A percentile compares a stretch with the other conserved stretches of the same genome.
Evolutionary conservation across 768 basidiomycete species (phyloP).

Genomic region (Rhizopogon vinicolor): DNA sequence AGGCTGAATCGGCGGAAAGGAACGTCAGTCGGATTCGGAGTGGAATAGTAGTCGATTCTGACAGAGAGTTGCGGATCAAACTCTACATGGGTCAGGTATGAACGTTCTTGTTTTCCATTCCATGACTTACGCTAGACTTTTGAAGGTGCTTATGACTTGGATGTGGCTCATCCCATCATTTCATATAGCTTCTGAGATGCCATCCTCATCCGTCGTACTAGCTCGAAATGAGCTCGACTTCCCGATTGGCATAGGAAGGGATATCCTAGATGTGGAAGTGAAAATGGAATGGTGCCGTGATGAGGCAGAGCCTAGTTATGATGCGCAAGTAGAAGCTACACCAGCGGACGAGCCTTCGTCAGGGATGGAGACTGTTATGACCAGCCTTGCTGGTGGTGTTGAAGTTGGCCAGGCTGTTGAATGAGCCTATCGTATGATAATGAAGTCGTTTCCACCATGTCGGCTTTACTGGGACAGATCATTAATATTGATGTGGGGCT

Average conservation of each 20-base stretch:
- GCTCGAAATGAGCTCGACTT: constrained; percentile 71
- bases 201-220: constrained; percentile 34
- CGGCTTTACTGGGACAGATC: too few relatives aligned
- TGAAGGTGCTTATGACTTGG: constrained; percentile 77
- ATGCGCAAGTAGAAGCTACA: not conserved
- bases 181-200: constrained; percentile 58
- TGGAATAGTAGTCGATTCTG: constrained; percentile 59
- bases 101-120: not conserved
- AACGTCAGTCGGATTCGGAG: constrained; percentile 14
- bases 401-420: not conserved
- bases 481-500: too few relatives aligned
- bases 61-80: constrained; percentile 67
- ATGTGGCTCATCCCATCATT: constrained; percentile 84
- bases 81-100: constrained; percentile 67
- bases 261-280: constrained; percentile 64
- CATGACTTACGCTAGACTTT: not conserved
- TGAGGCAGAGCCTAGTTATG: not conserved
- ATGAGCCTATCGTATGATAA: not conserved
- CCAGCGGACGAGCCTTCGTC: not conserved
- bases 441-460: not conserved
- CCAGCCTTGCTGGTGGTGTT: not conserved
- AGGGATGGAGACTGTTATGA: not conserved
- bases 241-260: constrained; percentile 65
- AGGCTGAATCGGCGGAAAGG: constrained; percentile 3
- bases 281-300: constrained; percentile 44